These are phyloP conservation scores for Galerina sulciceps DNA, from an alignment of 768 basidiomycete species.

Conservation along the genomic window DNA sequence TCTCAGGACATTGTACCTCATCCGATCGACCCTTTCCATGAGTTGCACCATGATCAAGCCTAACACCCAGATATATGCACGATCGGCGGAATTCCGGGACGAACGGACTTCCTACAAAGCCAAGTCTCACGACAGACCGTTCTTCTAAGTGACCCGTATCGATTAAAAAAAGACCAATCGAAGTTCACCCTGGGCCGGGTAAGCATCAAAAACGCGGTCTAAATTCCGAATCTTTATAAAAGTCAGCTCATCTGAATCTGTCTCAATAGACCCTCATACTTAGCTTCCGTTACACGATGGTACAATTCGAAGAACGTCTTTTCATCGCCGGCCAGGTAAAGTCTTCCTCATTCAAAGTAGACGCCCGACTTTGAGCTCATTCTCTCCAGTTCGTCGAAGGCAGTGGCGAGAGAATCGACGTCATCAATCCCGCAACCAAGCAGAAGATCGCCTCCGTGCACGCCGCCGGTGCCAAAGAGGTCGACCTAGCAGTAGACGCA, in stretches of 20 bases:
- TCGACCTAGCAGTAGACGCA: slow-evolving; percentile 4
- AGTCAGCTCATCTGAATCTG: neutral
- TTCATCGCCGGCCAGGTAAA: slow-evolving; percentile 4
- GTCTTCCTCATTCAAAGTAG: neutral
- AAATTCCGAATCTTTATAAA: neutral
- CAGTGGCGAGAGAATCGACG: neutral
- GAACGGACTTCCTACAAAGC: too few relatives aligned
- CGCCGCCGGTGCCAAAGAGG: slow-evolving; percentile 5
- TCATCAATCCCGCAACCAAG: slow-evolving; percentile 4
- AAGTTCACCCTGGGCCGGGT: neutral
- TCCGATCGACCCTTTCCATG: too few relatives aligned
- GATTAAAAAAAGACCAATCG: neutral
- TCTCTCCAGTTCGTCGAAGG: slow-evolving; percentile 3
- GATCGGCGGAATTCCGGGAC: too few relatives aligned
- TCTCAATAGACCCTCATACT: neutral
- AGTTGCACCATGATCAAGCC: too few relatives aligned
- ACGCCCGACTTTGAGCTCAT: neutral
- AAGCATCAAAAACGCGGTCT: neutral
- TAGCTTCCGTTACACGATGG: neutral
- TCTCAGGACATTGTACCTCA: too few relatives aligned
- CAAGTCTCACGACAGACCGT: too few relatives aligned
- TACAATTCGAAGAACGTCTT: slow-evolving; percentile 6
- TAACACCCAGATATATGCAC: too few relatives aligned
- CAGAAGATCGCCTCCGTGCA: slow-evolving; percentile 4
- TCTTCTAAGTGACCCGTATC: too few relatives aligned